These are phyloP conservation scores for Clavispora vitiphila DNA, from an alignment of 805 yeast genomes.

Conservation along the genomic window DNA sequence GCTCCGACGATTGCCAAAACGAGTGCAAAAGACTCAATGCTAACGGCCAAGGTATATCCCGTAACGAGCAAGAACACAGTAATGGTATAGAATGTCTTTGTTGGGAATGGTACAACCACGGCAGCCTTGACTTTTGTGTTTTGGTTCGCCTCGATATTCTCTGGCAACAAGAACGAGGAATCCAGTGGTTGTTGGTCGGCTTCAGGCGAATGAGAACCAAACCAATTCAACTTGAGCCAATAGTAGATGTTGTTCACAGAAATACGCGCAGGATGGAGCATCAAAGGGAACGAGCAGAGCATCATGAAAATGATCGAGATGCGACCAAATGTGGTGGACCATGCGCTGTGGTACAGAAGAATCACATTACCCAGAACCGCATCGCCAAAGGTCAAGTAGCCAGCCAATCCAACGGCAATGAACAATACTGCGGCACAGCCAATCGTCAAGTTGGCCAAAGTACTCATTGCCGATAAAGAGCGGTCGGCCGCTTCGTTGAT, in stretches of 20 bases:
- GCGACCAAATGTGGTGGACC: conserved; percentile 73
- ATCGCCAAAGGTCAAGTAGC: conserved; percentile 76
- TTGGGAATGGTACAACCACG: conserved; percentile 43
- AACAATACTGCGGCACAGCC: conserved; percentile 59
- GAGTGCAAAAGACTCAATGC: conserved; percentile 59
- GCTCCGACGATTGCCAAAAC: conserved; percentile 75
- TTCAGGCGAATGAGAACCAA: not conserved
- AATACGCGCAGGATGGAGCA: conserved; percentile 85
- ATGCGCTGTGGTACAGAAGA: conserved; percentile 57
- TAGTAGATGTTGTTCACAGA: conserved; percentile 70
- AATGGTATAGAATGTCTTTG: conserved; percentile 42
- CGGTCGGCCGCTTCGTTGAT: conserved; percentile 71
- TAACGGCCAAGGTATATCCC: conserved; percentile 54
- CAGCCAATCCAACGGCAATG: conserved; percentile 69
- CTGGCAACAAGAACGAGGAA: conserved; percentile 11
- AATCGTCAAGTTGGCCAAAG: conserved; percentile 50
- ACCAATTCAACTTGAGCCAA: conserved; percentile 29
- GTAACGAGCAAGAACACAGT: conserved; percentile 42
- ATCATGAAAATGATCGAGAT: conserved; percentile 77
- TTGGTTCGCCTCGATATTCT: conserved; percentile 1
- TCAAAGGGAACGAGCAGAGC: conserved; percentile 79
- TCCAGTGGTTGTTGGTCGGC: conserved; percentile 3
- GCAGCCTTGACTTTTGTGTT: not conserved
- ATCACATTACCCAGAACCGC: conserved; percentile 69
- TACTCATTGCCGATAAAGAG: conserved; percentile 41